Evolutionary conservation across 192 early-diverging fungal genomes (phyloP).

Genomic region (Thamnidium elegans): DNA sequence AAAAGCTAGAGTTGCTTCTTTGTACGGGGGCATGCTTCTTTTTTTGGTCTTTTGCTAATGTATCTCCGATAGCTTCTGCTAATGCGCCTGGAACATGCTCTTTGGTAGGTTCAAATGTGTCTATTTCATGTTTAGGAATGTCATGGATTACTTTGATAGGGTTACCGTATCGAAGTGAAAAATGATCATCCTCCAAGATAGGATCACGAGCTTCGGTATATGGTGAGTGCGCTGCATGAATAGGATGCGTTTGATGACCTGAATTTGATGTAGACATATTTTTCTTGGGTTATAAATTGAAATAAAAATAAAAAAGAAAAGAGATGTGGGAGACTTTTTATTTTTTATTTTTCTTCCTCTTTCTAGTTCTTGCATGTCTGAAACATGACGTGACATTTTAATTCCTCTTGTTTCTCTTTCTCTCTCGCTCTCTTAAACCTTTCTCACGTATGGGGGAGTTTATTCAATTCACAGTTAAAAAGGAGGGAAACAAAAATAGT

Average conservation of each 20-base stretch:
- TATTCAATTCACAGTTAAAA: too few relatives aligned
- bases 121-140: neutral
- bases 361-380: too few relatives aligned
- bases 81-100: conserved; percentile 6
- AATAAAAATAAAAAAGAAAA: too few relatives aligned
- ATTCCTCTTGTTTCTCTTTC: too few relatives aligned
- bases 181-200: conserved; percentile 24
- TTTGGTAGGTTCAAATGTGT: conserved; percentile 17
- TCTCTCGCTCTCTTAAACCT: too few relatives aligned
- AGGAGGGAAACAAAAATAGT: too few relatives aligned
- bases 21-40: neutral
- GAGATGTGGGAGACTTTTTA: too few relatives aligned
- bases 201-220: conserved; percentile 17
- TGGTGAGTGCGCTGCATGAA: neutral
- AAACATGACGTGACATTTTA: too few relatives aligned
- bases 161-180: conserved; percentile 24
- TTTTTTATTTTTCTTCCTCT: too few relatives aligned
- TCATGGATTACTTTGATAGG: conserved; percentile 26
- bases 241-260: neutral
- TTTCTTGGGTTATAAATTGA: too few relatives aligned
- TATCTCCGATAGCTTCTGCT: neutral
- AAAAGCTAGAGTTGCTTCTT: neutral
- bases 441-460: too few relatives aligned
- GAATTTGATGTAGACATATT: too few relatives aligned
- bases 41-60: neutral